Base-by-base conservation (phyloP, 192 early-diverging fungal genomes). In the Coemansia sp. region DNA sequence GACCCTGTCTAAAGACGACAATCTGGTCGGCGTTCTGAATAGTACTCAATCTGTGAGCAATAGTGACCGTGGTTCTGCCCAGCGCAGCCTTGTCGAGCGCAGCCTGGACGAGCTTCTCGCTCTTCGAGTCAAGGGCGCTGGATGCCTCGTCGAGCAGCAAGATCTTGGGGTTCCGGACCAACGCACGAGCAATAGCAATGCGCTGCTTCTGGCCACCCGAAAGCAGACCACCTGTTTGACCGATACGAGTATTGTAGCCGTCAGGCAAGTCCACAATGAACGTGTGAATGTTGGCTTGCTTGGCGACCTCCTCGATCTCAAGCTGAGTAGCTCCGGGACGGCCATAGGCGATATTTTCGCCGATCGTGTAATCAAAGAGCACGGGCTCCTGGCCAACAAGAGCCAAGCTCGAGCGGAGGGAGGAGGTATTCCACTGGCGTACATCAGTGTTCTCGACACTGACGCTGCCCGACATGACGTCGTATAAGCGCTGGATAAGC, bases 311-410 rank as follows among this genome's bases (percentile, higher is more conserved):
- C 71, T 88, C 87, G n/a, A 93, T 83, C 62, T 91, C 86, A 41
- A 78, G 72, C 55, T 87, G 76, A 7, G 91, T 79, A 1, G 82
- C 81, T 11, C 64, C 72, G 11, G 87, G 85, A 0, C 83, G 71
- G 31, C 89, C 91, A 73, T 93, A 97, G 8, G 81, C 83, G 61
- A 98, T 95, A 87, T 98, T 98, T 16, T 97, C 95, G 31, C 85
- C 87, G 69, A 98, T 92, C 29, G 89, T 86, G 75, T 93, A 81
- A 82, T 95, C 93, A 72, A 97, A 96, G 43, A 98, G 76, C 43
- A 93, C 88, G 5, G 96, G 96, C 84, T 97, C 95, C 76, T 98
- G 96, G 27, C 91, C 90, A 12, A 98, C 97, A n/a, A 98, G 80
- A 18, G 94, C 91, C 85, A 96, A 79, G 66, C 87, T 87, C 29